Evolutionary conservation across 257 asterid genomes (phyloP).

Genomic region (Jacaranda mimosifolia): DNA sequence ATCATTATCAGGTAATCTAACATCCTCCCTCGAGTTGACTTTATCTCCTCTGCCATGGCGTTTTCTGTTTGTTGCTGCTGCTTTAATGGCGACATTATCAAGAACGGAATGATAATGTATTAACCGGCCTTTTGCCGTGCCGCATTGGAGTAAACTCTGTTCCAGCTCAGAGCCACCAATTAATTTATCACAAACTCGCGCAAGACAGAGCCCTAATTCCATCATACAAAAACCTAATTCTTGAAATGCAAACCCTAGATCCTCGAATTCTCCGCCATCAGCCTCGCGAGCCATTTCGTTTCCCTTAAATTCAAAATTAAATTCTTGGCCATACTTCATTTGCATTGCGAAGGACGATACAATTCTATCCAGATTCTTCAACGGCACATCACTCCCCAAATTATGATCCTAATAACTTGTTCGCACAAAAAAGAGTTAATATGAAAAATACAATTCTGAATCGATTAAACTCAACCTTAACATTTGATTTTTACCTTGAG

Average conservation of each 20-base stretch:
- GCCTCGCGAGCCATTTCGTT: constrained; percentile 25
- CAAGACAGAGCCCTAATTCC: constrained; percentile 79
- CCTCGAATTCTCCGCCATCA: constrained; percentile 49
- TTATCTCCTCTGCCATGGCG: constrained; percentile 25
- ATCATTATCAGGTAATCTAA: constrained; percentile 19
- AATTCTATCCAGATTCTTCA: constrained; percentile 67
- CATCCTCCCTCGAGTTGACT: constrained; percentile 30
- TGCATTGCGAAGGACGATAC: constrained; percentile 94
- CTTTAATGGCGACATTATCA: constrained; percentile 59
- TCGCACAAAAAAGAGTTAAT: background rate
- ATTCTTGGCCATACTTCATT: constrained; percentile 63
- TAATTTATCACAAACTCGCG: constrained; percentile 71
- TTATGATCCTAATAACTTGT: constrained; percentile 67
- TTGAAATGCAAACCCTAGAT: constrained; percentile 59
- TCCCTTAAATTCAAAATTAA: constrained; percentile 28
- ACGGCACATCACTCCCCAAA: constrained; percentile 85
- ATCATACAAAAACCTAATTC: constrained; percentile 78
- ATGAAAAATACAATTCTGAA: background rate
- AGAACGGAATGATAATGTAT: constrained; percentile 80
- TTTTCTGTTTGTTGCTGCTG: constrained; percentile 46
- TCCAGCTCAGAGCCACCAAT: constrained; percentile 79
- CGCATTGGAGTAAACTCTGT: constrained; percentile 69
- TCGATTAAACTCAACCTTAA: constrained; percentile 1
- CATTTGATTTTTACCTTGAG: constrained; percentile 67
- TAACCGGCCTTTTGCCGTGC: constrained; percentile 81